A percentile compares a stretch with the other conserved stretches of the same genome.
These are phyloP conservation scores for Phytophthora pluvialis DNA, from an alignment of 352 stramenopile species.

Conservation along the genomic window DNA sequence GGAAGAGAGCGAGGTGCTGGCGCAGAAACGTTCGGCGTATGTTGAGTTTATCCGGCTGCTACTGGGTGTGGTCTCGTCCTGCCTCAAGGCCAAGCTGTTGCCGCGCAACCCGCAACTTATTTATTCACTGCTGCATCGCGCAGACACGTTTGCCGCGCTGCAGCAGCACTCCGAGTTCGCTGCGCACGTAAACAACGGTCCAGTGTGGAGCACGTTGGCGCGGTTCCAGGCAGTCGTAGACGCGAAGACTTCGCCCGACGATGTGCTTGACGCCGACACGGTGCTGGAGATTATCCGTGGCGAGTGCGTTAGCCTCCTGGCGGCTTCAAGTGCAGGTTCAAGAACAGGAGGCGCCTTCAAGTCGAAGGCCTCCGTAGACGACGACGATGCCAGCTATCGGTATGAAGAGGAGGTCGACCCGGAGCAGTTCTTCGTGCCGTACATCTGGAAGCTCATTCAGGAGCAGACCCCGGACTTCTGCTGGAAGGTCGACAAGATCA, in stretches of 20 bases:
- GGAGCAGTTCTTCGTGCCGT: conserved; percentile 82
- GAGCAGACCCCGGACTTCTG: conserved; percentile 80
- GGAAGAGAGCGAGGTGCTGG: conserved; percentile 50
- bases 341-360: conserved; percentile 14
- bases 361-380: conserved; percentile 33
- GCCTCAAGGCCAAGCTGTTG: conserved; percentile 67
- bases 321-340: conserved; percentile 42
- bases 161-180: conserved; percentile 67
- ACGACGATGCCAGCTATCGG: conserved; percentile 75
- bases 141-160: conserved; percentile 61
- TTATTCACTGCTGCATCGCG: conserved; percentile 83
- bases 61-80: conserved; percentile 69
- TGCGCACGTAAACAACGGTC: conserved; percentile 63
- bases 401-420: conserved; percentile 79
- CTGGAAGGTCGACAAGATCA: conserved; percentile 86
- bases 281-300: conserved; percentile 72
- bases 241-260: conserved; percentile 54
- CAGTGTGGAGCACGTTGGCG: conserved; percentile 68
- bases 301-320: conserved; percentile 74
- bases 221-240: conserved; percentile 71
- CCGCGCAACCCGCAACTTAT: conserved; percentile 86
- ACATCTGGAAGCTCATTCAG: conserved; percentile 79
- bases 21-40: conserved; percentile 67
- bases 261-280: conserved; percentile 67
- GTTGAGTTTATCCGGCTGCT: conserved; percentile 81